phyloP scores from a whole-genome alignment of 148 eudicot genomes.

The Camellia japonica region DNA sequence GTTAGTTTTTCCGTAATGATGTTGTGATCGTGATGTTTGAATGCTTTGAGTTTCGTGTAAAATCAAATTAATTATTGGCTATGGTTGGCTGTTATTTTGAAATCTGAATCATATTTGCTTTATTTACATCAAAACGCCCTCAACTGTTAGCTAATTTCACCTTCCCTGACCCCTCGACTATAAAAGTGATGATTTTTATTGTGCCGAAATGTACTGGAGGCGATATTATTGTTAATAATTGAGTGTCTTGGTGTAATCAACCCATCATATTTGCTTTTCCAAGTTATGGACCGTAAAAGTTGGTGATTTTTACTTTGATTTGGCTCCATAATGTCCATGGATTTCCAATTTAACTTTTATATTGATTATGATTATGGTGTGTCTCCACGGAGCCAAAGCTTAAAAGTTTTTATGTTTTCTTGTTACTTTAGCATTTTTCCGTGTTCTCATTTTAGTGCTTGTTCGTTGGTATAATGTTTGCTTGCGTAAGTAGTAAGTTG shows the following conservation, averaged over 20 bases:
- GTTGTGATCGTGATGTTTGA: not conserved
- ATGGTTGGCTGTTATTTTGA: not conserved
- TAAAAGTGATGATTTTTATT: too few relatives aligned
- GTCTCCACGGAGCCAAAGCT: not conserved
- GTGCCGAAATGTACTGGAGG: too few relatives aligned
- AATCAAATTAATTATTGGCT: not conserved
- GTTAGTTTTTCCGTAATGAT: conserved; percentile 18
- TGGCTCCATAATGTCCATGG: not conserved
- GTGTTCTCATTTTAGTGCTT: not conserved
- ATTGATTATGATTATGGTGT: not conserved
- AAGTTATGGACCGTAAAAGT: not conserved
- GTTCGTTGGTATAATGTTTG: not conserved
- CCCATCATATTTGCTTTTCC: not conserved
- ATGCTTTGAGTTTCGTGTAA: not conserved
- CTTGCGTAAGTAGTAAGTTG: not conserved
- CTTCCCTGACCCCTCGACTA: too few relatives aligned
- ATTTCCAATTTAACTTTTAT: not conserved
- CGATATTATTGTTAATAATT: too few relatives aligned
- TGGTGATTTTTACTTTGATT: conserved; percentile 2
- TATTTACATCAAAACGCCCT: too few relatives aligned
- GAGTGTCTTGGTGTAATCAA: too few relatives aligned
- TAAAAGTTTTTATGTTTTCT: not conserved
- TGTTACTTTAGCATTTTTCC: not conserved
- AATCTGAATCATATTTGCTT: not conserved
- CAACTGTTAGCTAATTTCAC: too few relatives aligned